Evolutionary conservation across 2,329 filamentous ascomycete species (phyloP).

Genomic region (Pyricularia sp.): DNA sequence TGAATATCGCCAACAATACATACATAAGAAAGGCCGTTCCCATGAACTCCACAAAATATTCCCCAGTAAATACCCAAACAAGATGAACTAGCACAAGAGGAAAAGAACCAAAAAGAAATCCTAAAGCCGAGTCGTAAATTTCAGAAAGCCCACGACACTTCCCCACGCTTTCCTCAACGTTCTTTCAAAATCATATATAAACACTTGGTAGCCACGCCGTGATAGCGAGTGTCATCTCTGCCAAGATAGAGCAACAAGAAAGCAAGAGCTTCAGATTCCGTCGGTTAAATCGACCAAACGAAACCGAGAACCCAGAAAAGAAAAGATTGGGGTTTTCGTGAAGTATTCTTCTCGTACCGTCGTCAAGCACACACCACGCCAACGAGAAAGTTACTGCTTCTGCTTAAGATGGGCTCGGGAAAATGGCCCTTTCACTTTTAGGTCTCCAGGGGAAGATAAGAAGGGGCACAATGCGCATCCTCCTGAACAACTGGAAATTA

Average conservation of each 20-base stretch:
- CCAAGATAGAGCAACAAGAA: not conserved
- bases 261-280: not conserved
- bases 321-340: not conserved
- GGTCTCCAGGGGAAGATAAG: not conserved
- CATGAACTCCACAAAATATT: not conserved
- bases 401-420: not conserved
- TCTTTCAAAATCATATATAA: not conserved
- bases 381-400: not conserved
- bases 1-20: not conserved
- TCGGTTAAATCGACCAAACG: not conserved
- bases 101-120: not conserved
- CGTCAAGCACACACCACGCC: not conserved
- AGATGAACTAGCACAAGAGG: not conserved
- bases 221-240: not conserved
- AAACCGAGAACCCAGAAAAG: not conserved
- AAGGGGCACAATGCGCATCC: not conserved
- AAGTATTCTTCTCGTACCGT: not conserved
- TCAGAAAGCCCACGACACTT: not conserved
- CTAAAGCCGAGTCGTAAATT: not conserved
- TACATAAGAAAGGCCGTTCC: not conserved
- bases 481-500: constrained; percentile 23
- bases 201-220: not conserved
- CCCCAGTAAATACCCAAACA: not conserved
- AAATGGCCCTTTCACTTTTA: not conserved
- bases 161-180: not conserved